These are phyloP conservation scores for Aaosphaeria pasadenensis DNA, from an alignment of 2,329 filamentous ascomycete genomes.

Conservation along the genomic window DNA sequence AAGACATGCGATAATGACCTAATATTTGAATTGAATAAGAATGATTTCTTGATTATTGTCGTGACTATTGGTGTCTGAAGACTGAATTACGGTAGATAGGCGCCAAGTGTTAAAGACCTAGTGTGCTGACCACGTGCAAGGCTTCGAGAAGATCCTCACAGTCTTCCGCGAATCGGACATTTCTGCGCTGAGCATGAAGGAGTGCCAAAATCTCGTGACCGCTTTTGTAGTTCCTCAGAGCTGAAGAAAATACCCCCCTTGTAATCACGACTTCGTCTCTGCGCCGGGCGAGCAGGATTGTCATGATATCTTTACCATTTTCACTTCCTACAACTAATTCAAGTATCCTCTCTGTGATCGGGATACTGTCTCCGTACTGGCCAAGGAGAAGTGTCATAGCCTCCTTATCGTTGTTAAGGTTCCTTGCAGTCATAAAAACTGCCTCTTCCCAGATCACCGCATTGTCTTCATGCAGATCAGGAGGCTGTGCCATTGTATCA, in stretches of 20 bases:
- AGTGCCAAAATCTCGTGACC: not conserved
- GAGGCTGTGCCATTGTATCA: not conserved
- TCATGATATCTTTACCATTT: slow-evolving; percentile 3
- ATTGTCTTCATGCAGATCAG: not conserved
- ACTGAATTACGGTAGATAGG: too few species aligned
- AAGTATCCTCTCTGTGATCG: not conserved
- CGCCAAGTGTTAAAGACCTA: too few species aligned
- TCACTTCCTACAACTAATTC: not conserved
- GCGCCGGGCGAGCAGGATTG: not conserved
- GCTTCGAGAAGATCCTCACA: too few species aligned
- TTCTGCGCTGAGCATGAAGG: not conserved
- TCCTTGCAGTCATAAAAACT: not conserved
- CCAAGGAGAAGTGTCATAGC: not conserved
- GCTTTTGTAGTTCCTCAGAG: not conserved
- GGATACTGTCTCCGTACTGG: not conserved
- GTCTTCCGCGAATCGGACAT: too few species aligned
- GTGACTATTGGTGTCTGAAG: too few species aligned
- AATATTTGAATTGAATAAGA: too few species aligned
- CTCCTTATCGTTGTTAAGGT: not conserved
- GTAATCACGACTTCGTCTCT: not conserved
- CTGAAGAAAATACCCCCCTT: not conserved
- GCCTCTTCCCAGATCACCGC: not conserved
- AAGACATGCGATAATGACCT: too few species aligned
- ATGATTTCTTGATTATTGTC: too few species aligned
- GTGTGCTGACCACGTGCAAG: too few species aligned